Conservation (phyloP, 2,329 filamentous ascomycete species). For the Cladosporium sp. region DNA sequence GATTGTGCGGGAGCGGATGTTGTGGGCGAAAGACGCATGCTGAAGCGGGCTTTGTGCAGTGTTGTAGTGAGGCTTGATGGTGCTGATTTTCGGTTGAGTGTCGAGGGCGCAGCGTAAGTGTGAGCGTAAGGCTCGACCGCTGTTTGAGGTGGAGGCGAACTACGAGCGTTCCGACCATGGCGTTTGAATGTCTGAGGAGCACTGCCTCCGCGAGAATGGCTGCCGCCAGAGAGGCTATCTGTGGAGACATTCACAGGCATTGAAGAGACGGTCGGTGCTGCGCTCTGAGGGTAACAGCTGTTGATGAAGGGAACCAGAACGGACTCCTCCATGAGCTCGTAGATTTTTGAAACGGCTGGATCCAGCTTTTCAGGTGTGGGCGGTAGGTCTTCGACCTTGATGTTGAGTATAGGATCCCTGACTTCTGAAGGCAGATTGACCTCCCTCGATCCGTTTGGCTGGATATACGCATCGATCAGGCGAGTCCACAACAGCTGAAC, state of each 20-base stretch:
- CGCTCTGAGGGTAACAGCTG: constrained; percentile 47
- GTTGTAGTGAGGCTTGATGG: constrained; percentile 28
- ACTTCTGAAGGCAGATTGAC: constrained; percentile 86
- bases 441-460: constrained; percentile 75
- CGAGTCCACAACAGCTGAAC: constrained; percentile 79
- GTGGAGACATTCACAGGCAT: constrained; percentile 38
- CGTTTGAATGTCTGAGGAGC: constrained; percentile 10
- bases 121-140: constrained; percentile 23
- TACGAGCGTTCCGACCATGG: constrained; percentile 24
- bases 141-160: constrained; percentile 27
- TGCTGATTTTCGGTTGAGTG: constrained; percentile 27
- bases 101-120: constrained; percentile 18
- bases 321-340: constrained; percentile 96
- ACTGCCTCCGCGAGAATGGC: constrained; percentile 6
- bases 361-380: constrained; percentile 70
- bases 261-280: constrained; percentile 36
- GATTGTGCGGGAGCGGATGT: constrained; percentile 24
- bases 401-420: constrained; percentile 68
- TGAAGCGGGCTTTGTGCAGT: constrained; percentile 28
- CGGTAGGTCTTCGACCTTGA: constrained; percentile 55
- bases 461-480: constrained; percentile 82
- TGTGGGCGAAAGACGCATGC: constrained; percentile 27
- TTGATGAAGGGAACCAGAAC: constrained; percentile 90
- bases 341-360: constrained; percentile 78
- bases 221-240: constrained; percentile 17